Base-by-base conservation (phyloP, 1,284 basidiomycete species). In the Microbotryomycetes sp. region DNA sequence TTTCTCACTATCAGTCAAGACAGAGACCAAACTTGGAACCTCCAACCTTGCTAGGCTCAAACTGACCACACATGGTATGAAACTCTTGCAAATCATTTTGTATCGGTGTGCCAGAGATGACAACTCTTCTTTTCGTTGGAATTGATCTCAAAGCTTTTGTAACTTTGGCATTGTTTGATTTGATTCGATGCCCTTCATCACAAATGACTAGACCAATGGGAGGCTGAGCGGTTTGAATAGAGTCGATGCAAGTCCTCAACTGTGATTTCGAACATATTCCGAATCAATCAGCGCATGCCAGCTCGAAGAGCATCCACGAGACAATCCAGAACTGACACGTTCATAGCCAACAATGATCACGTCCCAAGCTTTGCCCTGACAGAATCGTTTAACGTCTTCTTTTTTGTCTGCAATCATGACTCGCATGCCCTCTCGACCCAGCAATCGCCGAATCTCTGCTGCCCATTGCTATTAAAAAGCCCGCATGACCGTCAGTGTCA, bases 271-370 rank as follows among this genome's bases (percentile, higher is more conserved):
- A 29, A 23, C 3, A n/a, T n/a, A n/a, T n/a, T n/a, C n/a, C 26
- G 42, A 61, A 54, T n/a, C 48, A 36, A 26, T 7, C 1, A 6
- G 31, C 0, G 4, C 0, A 42, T 32, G 3, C 45, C 30, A 49
- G 22, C 12, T 6, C 12, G 22, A 30, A 19, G 2, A 15, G 42
- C 16, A 22, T 16, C 25, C 1, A 52, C 25, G n/a, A 22, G 9
- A n/a, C 25, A 28, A 54, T 16, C 47, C 25, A 14, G 45, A 56
- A 74, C 80, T 73, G 60, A 86, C 90, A 90, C 85, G 86, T 74
- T 99, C 96, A 74, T 99, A 99, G 7, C 94, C 93, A 63, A 97
- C 92, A 67, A 98, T 84, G 29, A 98, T 79, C 2, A 98, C 90
- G 49, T 96, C 78, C 59, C 80, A 88, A 22, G 82, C 81, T 70